Conservation (phyloP, 225 moss, liverwort and hornwort species). For the Pseudisothecium myosuroides region DNA sequence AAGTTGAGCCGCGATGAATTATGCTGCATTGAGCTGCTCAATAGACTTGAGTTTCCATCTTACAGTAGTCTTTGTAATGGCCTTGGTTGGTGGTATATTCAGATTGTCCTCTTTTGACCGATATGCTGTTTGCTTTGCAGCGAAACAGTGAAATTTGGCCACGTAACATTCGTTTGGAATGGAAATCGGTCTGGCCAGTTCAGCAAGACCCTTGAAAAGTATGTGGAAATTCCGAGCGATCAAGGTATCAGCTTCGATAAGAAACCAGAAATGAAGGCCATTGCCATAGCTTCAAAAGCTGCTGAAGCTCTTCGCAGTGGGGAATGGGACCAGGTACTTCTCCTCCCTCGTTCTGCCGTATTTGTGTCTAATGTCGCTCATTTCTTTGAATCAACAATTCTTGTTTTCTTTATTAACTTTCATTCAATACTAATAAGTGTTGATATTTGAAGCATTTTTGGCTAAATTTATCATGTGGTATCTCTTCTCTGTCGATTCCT, state of each 20-base stretch:
- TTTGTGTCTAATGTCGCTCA: neutral
- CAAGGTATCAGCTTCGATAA: conserved; percentile 84
- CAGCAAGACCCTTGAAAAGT: conserved; percentile 79
- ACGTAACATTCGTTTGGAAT: conserved; percentile 98
- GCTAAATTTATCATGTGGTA: neutral
- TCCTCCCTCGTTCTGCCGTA: neutral
- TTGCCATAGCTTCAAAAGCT: conserved; percentile 64
- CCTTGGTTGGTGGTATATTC: neutral
- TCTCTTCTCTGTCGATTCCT: neutral
- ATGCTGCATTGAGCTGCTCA: neutral
- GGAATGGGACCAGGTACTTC: conserved; percentile 74
- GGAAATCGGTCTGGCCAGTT: conserved; percentile 97
- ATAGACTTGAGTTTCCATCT: neutral
- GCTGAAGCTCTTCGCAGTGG: conserved; percentile 91
- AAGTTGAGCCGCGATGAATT: neutral
- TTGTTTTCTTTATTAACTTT: neutral
- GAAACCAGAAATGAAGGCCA: conserved; percentile 95
- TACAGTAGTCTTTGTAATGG: neutral
- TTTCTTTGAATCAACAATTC: neutral
- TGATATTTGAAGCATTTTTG: neutral
- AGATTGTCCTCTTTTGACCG: neutral
- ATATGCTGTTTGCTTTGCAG: conserved; percentile 20
- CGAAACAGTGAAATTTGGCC: conserved; percentile 99
- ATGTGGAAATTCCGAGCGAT: conserved; percentile 94
- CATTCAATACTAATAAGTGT: neutral